Evolutionary conservation across 2,329 filamentous ascomycete genomes (phyloP).

Genomic region (Sclerotiophoma versabilis): DNA sequence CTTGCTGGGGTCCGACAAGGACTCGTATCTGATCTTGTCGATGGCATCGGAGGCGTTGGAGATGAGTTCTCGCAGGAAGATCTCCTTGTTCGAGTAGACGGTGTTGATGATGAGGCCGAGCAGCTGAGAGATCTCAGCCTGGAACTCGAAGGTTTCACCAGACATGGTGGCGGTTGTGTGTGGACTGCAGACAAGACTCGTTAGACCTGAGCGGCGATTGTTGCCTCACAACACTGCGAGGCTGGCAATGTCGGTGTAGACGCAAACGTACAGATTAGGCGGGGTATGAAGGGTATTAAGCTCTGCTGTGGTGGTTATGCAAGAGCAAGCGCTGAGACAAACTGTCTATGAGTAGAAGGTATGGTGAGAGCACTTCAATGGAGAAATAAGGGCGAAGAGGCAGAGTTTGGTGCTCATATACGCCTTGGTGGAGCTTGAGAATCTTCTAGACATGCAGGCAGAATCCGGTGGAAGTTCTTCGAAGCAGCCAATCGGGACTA

Average conservation of each 20-base stretch:
- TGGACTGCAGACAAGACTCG: constrained; percentile 19
- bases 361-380: constrained; percentile 35
- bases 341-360: constrained; percentile 25
- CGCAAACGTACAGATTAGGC: constrained; percentile 34
- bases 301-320: constrained; percentile 29
- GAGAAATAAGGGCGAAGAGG: constrained; percentile 26
- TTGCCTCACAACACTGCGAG: constrained; percentile 13
- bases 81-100: constrained; percentile 99
- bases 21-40: constrained; percentile 99
- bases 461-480: constrained; percentile 40
- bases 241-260: constrained; percentile 19
- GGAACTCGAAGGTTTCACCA: constrained; percentile 97
- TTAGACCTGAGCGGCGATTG: constrained; percentile 16
- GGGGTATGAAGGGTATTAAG: constrained; percentile 27
- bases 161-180: constrained; percentile 68
- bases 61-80: constrained; percentile 97
- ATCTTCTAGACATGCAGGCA: constrained; percentile 48
- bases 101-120: constrained; percentile 99
- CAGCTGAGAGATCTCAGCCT: constrained; percentile 99
- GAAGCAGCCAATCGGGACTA: constrained; percentile 32
- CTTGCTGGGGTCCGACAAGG: constrained; percentile 95
- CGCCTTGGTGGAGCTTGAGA: constrained; percentile 43
- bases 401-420: constrained; percentile 44
- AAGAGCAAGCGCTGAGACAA: constrained; percentile 34
- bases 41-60: constrained; percentile 99